Conservation (phyloP, 2,329 filamentous ascomycete species). For the Epichloe gansuensis region DNA sequence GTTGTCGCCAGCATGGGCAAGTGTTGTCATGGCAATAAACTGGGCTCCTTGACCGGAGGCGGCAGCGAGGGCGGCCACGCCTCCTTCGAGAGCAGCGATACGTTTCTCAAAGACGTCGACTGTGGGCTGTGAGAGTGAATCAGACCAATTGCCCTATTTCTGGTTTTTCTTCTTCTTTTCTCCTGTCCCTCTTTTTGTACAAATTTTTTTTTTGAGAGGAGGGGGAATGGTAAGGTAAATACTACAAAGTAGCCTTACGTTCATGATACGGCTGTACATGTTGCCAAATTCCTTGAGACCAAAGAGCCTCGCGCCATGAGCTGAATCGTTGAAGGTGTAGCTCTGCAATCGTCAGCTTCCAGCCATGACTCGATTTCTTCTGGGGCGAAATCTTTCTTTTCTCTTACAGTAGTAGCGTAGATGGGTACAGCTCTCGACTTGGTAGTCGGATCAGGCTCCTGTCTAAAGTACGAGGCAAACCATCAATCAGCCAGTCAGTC, state of each 20-base stretch:
- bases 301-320: slow-evolving; percentile 88
- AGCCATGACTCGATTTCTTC: not conserved
- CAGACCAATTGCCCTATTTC: not conserved
- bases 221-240: no score
- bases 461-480: slow-evolving; percentile 35
- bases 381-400: not conserved
- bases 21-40: slow-evolving; percentile 75
- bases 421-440: slow-evolving; percentile 89
- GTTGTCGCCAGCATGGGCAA: slow-evolving; percentile 85
- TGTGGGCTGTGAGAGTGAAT: slow-evolving; percentile 49
- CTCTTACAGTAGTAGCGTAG: slow-evolving; percentile 66
- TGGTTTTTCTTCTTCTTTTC: not conserved
- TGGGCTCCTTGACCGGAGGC: slow-evolving; percentile 83
- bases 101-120: slow-evolving; percentile 95
- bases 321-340: slow-evolving; percentile 89
- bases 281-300: slow-evolving; percentile 95
- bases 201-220: no score
- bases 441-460: slow-evolving; percentile 67
- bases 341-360: slow-evolving; percentile 39
- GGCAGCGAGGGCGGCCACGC: slow-evolving; percentile 72
- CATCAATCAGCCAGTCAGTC: not conserved
- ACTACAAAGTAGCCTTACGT: slow-evolving; percentile 40
- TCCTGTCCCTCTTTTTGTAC: not conserved
- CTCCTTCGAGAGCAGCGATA: slow-evolving; percentile 89
- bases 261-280: slow-evolving; percentile 95